Base-by-base conservation (phyloP, 306 rosid genomes). In the Vigna hirtella region DNA sequence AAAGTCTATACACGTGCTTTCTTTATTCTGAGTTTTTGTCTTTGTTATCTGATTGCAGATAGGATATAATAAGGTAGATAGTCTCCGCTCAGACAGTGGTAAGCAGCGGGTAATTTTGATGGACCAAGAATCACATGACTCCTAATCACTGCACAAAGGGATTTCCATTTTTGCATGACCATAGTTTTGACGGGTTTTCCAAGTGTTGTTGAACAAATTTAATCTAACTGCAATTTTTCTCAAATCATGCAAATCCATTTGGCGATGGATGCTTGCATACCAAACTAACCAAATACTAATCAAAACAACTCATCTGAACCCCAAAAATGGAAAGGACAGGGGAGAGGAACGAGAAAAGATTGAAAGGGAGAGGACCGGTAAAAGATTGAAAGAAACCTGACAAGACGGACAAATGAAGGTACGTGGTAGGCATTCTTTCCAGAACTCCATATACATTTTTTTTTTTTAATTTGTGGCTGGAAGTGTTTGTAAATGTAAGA, bases 31-130 rank as follows among this genome's bases (percentile, higher is more conserved):
- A 85, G 45, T 48, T 47, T 40, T 62, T 79, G 17, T 42, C 15
- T 53, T 68, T 74, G 73, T 74, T 74, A 50, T 70, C 76, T 63
- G 53, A 75, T 22, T 74, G 73, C 87, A 96, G 99, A 74, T 87
- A 70, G 96, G 90, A 74, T 86, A 80, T 32, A 34, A 5, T 34
- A 96, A 95, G 86, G 87, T 90, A 73, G 98, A 96, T n/a, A 86
- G 17, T 86, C 96, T 96, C 62, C 98, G 99, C 36, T 45, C 91
- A 4, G 99, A 96, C 15, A 93, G 97, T 66, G 92, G 82, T 12
- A 96, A 96, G 95, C 99, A 87, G 84, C 94, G 99, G 7, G 83
- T 90, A 74, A 75, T 93, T 83, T 87, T 93, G 90, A 84, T 88
- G 83, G 97, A 90, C 73, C 93, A 91, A 86, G 97, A 87, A 79